A percentile compares a stretch with the other conserved stretches of the same genome.
Evolutionary conservation across 2,329 filamentous ascomycete genomes (phyloP).

Genomic region (Gaeumannomyces tritici): DNA sequence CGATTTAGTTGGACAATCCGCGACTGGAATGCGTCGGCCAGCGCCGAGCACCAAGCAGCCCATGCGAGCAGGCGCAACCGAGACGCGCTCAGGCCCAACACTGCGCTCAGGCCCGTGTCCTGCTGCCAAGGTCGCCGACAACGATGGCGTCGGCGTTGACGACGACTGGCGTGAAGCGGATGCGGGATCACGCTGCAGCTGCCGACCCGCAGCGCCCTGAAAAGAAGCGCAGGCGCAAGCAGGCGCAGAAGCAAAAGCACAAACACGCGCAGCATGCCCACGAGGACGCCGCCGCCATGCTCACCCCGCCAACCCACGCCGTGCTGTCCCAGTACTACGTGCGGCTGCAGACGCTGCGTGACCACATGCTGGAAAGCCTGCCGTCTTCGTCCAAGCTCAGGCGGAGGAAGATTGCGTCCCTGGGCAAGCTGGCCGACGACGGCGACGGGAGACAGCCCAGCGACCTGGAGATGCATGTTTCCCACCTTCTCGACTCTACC

Average conservation of each 20-base stretch:
- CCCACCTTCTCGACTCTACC: constrained; percentile 56
- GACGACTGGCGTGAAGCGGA: neutral
- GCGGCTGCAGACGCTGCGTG: constrained; percentile 55
- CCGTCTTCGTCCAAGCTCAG: constrained; percentile 56
- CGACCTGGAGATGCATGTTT: constrained; percentile 32
- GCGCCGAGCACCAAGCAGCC: neutral
- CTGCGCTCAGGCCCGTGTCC: neutral
- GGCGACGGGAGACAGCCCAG: constrained; percentile 5
- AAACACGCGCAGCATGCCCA: constrained; percentile 4
- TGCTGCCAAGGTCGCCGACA: neutral
- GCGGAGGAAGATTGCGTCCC: constrained; percentile 42
- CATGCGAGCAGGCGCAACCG: neutral
- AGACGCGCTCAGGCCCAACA: neutral
- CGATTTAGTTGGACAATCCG: neutral
- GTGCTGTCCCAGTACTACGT: constrained; percentile 62
- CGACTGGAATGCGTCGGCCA: neutral
- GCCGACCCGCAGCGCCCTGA: neutral
- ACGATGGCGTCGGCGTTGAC: neutral
- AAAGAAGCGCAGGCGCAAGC: neutral
- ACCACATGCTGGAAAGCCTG: constrained; percentile 58
- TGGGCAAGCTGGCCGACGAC: constrained; percentile 23
- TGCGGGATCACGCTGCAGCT: neutral
- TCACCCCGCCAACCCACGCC: constrained; percentile 34
- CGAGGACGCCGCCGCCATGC: neutral
- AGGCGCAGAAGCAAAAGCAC: neutral